Evolutionary conservation across 78 protist genomes (phyloP).

Genomic region (Paulinella micropora): DNA sequence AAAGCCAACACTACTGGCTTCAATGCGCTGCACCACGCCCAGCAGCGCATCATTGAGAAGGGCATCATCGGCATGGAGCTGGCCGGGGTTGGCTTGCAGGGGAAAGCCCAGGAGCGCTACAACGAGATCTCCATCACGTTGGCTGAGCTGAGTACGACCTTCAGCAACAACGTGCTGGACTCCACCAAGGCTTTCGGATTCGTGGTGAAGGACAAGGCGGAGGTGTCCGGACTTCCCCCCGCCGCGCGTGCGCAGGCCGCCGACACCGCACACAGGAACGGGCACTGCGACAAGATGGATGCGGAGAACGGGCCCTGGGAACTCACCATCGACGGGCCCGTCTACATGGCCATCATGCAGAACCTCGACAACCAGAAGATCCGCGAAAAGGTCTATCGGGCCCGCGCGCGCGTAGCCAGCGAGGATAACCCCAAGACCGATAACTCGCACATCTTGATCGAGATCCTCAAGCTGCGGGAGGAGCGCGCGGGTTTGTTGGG

Average conservation of each 20-base stretch:
- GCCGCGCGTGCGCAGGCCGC: neutral
- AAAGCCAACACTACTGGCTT: neutral
- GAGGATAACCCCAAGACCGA: neutral
- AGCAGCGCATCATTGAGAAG: too few relatives aligned
- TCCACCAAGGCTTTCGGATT: neutral
- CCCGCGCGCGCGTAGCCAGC: neutral
- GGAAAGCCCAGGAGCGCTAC: neutral
- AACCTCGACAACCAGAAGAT: neutral
- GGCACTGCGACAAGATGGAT: neutral
- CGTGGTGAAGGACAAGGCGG: neutral
- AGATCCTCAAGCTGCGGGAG: neutral
- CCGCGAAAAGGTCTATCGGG: neutral
- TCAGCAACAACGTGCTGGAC: constrained; percentile 14
- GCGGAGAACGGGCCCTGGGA: constrained; percentile 3
- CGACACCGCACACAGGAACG: neutral
- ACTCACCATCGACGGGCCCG: neutral
- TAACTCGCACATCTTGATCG: neutral
- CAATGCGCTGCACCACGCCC: neutral
- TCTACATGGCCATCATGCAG: constrained; percentile 6
- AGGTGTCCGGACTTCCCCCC: constrained; percentile 8
- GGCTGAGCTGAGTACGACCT: neutral
- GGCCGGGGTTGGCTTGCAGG: neutral
- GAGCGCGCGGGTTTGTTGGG: neutral
- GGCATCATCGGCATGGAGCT: neutral
- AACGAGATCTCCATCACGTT: neutral